Evolutionary conservation across 1,139 yeast species (phyloP).

Genomic region (Wickerhamiella infanticola): DNA sequence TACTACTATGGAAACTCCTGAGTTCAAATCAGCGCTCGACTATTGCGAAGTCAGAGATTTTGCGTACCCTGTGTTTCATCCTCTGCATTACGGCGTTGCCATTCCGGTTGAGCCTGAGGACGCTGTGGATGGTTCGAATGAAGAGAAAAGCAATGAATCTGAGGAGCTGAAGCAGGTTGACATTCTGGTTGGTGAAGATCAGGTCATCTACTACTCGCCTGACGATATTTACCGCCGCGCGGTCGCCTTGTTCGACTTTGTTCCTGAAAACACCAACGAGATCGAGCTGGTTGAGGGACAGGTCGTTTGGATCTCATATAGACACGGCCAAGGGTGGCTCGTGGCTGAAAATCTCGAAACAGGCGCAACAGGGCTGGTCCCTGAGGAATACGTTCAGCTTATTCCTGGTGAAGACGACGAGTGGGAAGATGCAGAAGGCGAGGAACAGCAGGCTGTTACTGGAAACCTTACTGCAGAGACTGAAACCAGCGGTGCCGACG

Average conservation of each 20-base stretch:
- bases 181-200: slow-evolving; percentile 14
- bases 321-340: slow-evolving; percentile 98
- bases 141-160: slow-evolving; percentile 3
- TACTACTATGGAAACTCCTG: slow-evolving; percentile 11
- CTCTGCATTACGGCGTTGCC: slow-evolving; percentile 55
- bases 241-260: slow-evolving; percentile 74
- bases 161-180: slow-evolving; percentile 25
- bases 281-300: slow-evolving; percentile 69
- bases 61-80: slow-evolving; percentile 55
- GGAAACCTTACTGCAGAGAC: too few species aligned
- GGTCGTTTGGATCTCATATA: slow-evolving; percentile 65
- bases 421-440: slow-evolving; percentile 16
- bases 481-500: neutral
- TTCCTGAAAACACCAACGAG: slow-evolving; percentile 90
- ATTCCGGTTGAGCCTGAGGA: slow-evolving; percentile 15
- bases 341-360: slow-evolving; percentile 75
- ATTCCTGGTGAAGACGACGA: slow-evolving; percentile 19
- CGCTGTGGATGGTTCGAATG: slow-evolving; percentile 9
- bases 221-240: slow-evolving; percentile 46
- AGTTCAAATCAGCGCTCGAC: slow-evolving; percentile 22
- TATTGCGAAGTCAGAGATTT: slow-evolving; percentile 49
- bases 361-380: slow-evolving; percentile 84
- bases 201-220: slow-evolving; percentile 16
- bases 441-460: slow-evolving; percentile 14
- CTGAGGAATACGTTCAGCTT: slow-evolving; percentile 80